Percentiles rank a stretch among this genome's conserved stretches.
phyloP scores from a whole-genome alignment of 306 rosid genomes.

The Casuarina equisetifolia region DNA sequence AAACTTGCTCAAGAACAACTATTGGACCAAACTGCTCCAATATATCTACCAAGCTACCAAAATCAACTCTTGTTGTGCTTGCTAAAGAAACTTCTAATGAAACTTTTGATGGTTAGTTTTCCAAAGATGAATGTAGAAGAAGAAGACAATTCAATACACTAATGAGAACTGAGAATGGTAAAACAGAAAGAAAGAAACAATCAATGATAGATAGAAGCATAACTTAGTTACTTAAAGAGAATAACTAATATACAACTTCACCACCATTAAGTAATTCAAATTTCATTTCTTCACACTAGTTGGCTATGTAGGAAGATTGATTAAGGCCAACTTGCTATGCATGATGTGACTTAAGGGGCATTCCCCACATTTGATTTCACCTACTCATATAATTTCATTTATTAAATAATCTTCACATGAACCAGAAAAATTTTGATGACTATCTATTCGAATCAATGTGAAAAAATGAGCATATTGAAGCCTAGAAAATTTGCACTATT shows the following conservation, averaged over 20 bases:
- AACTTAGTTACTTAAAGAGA: background rate
- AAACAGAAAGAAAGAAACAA: background rate
- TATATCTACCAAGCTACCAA: slow-evolving; percentile 22
- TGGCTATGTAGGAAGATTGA: slow-evolving; percentile 21
- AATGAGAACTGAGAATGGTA: slow-evolving; percentile 4
- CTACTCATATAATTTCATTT: slow-evolving; percentile 5
- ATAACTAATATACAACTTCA: slow-evolving; percentile 25
- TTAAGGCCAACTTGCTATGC: slow-evolving; percentile 7
- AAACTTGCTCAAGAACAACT: slow-evolving; percentile 33
- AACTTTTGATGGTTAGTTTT: slow-evolving; percentile 35
- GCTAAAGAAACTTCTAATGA: slow-evolving; percentile 36
- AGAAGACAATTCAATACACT: slow-evolving; percentile 21
- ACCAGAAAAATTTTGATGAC: slow-evolving; percentile 24
- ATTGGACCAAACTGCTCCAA: slow-evolving; percentile 30
- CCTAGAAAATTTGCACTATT: slow-evolving; percentile 9
- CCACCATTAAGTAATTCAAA: slow-evolving; percentile 36
- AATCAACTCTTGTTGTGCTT: slow-evolving; percentile 34
- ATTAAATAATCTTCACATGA: slow-evolving; percentile 19
- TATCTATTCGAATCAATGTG: slow-evolving; percentile 16
- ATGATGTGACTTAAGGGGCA: slow-evolving; percentile 35
- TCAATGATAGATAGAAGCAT: slow-evolving; percentile 9
- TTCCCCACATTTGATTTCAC: slow-evolving; percentile 28
- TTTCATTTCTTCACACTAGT: slow-evolving; percentile 32
- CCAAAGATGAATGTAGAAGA: slow-evolving; percentile 40
- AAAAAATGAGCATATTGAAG: slow-evolving; percentile 20